Conservation (phyloP, 331 rosid genomes). For the Ulmus americana region DNA sequence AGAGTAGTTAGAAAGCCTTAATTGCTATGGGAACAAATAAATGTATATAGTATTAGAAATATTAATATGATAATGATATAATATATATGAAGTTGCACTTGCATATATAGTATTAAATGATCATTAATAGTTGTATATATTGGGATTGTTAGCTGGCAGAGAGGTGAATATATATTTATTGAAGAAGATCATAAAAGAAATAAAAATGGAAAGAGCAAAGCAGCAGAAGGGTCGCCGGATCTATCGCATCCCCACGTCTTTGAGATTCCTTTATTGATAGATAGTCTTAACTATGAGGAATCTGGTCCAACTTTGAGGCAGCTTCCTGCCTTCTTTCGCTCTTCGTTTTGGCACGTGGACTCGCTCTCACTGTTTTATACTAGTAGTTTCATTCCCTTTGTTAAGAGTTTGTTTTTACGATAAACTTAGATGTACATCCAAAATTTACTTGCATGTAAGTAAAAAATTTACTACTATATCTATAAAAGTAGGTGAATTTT, state of each 20-base stretch:
- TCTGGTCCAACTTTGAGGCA: conserved; percentile 9
- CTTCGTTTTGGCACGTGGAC: conserved; percentile 41
- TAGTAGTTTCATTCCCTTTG: conserved; percentile 31
- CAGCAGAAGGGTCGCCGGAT: conserved; percentile 64
- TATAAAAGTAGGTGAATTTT: no score
- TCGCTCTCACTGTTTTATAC: conserved; percentile 15
- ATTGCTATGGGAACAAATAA: conserved; percentile 28
- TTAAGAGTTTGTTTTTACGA: conserved; percentile 20
- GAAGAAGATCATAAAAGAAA: conserved; percentile 7
- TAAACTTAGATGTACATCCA: conserved; percentile 7
- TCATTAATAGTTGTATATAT: conserved; percentile 10
- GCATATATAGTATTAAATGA: background rate
- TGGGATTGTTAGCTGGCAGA: conserved; percentile 71
- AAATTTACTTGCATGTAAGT: background rate
- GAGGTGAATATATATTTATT: conserved; percentile 4
- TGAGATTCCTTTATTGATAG: conserved; percentile 37
- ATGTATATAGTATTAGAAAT: background rate
- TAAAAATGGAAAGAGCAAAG: conserved; percentile 3
- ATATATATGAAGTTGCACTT: background rate
- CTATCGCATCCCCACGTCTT: conserved; percentile 67
- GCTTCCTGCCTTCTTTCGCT: conserved; percentile 42
- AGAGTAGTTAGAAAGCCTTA: conserved; percentile 26
- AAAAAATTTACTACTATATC: no score
- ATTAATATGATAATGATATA: background rate
- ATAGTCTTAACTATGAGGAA: background rate